These are phyloP conservation scores for Nakazawaea holstii DNA, from an alignment of 805 yeast genomes.

Conservation along the genomic window DNA sequence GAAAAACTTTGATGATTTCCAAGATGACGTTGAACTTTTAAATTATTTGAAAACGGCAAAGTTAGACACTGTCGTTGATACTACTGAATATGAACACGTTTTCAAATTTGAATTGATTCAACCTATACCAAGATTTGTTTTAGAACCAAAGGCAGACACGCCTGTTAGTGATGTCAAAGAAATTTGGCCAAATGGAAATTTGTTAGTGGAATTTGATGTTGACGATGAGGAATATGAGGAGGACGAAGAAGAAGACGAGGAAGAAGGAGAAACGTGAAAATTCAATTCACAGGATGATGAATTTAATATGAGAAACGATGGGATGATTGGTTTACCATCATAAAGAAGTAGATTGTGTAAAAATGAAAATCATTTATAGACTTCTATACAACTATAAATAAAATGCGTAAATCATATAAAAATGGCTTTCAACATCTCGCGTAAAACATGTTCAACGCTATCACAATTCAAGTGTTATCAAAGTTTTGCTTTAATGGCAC, in stretches of 20 bases:
- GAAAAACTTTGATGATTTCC: not conserved
- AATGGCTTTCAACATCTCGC: no score
- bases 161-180: slow-evolving; percentile 21
- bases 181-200: slow-evolving; percentile 33
- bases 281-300: not conserved
- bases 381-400: not conserved
- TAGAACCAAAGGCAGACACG: slow-evolving; percentile 17
- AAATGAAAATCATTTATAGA: no score
- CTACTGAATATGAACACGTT: slow-evolving; percentile 15
- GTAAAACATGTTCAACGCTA: no score
- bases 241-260: slow-evolving; percentile 6
- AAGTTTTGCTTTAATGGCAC: slow-evolving; percentile 28
- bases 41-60: slow-evolving; percentile 13
- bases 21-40: slow-evolving; percentile 3
- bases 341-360: no score
- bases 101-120: slow-evolving; percentile 29
- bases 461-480: slow-evolving; percentile 5
- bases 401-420: not conserved
- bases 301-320: not conserved
- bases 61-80: slow-evolving; percentile 8
- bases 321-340: not conserved
- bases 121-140: slow-evolving; percentile 28
- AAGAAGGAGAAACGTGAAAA: not conserved
- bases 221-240: slow-evolving; percentile 18
- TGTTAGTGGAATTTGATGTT: slow-evolving; percentile 22